Evolutionary conservation across 2,329 filamentous ascomycete genomes (phyloP), one percentile per base, ranked within the genome.

Genomic region (Alternaria ethzedia): DNA sequence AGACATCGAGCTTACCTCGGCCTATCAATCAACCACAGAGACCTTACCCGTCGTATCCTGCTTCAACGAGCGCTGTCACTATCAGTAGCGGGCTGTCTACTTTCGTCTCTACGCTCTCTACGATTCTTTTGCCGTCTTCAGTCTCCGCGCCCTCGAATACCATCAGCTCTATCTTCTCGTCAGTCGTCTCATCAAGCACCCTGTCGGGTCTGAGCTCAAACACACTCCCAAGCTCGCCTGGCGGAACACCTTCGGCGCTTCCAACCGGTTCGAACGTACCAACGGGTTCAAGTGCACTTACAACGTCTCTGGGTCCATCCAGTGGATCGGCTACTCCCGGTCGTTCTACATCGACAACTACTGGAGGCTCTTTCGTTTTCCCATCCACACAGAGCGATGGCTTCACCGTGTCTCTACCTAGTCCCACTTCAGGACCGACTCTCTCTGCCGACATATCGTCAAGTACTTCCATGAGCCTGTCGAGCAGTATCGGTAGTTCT

Each of bases 21-120:
- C 50, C 50, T 8, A 49, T 61, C 43, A 59, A 52, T 52, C 55
- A 59, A 41, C 55, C 63, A 25, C 63, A 65, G 52, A 50, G 51
- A 51, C 55, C 63, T 13, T 63, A 57, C 44, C 63, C 59, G 9
- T 59, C 59, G 12, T 47, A 17, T 30, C 15, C 54, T 8, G 4
- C 17, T 17, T 41, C 23, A 13, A 52, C 28, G 12, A 58, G 25
- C 21, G 26, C 36, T 28, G 20, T 11, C 23, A 47, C 25, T 1
- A 28, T 44, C 12, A 59, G 44, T 9, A 59, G 9, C 7, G 17
- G 6, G 10, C 6, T 41, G 12, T 36, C 32, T 15, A 49, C 23
- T n/a, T 23, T 10, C 3, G 43, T 36, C 3, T 45, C 23, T 43
- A 62, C 47, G 15, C 25, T 58, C 1, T 50, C 21, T 2, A 49